Percentiles rank a stretch among this genome's conserved stretches.
Conservation (phyloP, 139 green algal genomes). For the Asterochloris sp. region DNA sequence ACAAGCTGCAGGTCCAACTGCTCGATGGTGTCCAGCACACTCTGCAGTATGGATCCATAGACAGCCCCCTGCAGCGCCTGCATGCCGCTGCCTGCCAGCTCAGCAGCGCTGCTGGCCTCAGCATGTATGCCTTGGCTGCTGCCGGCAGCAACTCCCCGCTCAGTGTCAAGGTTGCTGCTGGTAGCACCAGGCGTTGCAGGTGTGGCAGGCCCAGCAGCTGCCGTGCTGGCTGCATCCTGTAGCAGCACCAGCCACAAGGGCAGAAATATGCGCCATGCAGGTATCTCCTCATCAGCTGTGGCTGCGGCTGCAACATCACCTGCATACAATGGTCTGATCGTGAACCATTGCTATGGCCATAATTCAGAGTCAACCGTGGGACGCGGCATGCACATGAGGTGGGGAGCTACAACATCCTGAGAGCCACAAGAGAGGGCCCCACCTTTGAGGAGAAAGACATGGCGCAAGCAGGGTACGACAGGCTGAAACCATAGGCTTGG, state of each 20-base stretch:
- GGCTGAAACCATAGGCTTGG: background rate
- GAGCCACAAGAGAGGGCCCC: background rate
- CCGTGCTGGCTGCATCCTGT: background rate
- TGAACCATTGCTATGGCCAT: background rate
- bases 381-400: background rate
- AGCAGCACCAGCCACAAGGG: conserved; percentile 20
- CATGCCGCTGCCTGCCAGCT: background rate
- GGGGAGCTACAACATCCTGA: background rate
- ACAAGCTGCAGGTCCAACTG: conserved; percentile 17
- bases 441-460: background rate
- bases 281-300: background rate
- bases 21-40: background rate
- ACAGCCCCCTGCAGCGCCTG: background rate
- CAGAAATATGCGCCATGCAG: conserved; percentile 13
- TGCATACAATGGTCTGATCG: background rate
- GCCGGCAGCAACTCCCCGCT: background rate
- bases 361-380: background rate
- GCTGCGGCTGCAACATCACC: background rate
- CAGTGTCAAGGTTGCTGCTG: background rate
- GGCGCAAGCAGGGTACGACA: too few relatives aligned
- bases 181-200: background rate
- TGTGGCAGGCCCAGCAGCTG: background rate
- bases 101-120: background rate
- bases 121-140: background rate
- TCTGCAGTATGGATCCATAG: conserved; percentile 15